Percentiles rank a stretch among this genome's conserved stretches.
Evolutionary conservation across 2,329 filamentous ascomycete species (phyloP).

Genomic region (Kalmusia sp.): DNA sequence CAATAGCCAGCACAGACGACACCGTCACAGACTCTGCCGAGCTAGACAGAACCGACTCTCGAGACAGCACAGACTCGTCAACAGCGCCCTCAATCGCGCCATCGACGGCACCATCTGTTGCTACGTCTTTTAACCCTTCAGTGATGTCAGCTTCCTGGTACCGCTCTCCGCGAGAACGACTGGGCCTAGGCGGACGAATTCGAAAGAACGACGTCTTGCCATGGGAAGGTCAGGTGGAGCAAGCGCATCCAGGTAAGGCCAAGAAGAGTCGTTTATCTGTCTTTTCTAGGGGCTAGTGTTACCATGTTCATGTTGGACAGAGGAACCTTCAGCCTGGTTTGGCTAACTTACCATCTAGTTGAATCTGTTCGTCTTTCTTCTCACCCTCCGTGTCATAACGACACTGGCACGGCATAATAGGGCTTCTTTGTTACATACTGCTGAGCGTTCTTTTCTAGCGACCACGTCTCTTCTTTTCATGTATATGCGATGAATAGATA

Average conservation of each 20-base stretch:
- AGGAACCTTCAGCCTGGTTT: neutral
- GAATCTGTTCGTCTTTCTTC: neutral
- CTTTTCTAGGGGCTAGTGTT: slow-evolving; percentile 15
- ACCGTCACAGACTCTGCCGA: slow-evolving; percentile 16
- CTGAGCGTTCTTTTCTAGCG: neutral
- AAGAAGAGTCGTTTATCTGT: slow-evolving; percentile 39
- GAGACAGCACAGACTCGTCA: slow-evolving; percentile 9
- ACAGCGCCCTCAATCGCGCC: slow-evolving; percentile 30
- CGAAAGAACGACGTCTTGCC: slow-evolving; percentile 41
- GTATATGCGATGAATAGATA: neutral
- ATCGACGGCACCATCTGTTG: slow-evolving; percentile 35
- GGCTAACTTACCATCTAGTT: slow-evolving; percentile 1
- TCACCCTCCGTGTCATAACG: neutral
- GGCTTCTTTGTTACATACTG: neutral
- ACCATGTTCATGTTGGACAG: neutral
- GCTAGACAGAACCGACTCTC: slow-evolving; percentile 17
- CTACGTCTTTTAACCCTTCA: slow-evolving; percentile 40
- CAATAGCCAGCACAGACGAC: slow-evolving; percentile 32
- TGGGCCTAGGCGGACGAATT: slow-evolving; percentile 44
- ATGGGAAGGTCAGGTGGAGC: slow-evolving; percentile 32
- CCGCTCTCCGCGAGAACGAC: slow-evolving; percentile 43
- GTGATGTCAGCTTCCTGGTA: slow-evolving; percentile 46
- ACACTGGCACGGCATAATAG: neutral
- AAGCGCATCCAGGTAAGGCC: slow-evolving; percentile 29
- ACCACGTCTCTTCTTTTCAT: neutral